These are phyloP conservation scores for Nemania sp. DNA, from an alignment of 2,329 filamentous ascomycete species.

Conservation along the genomic window DNA sequence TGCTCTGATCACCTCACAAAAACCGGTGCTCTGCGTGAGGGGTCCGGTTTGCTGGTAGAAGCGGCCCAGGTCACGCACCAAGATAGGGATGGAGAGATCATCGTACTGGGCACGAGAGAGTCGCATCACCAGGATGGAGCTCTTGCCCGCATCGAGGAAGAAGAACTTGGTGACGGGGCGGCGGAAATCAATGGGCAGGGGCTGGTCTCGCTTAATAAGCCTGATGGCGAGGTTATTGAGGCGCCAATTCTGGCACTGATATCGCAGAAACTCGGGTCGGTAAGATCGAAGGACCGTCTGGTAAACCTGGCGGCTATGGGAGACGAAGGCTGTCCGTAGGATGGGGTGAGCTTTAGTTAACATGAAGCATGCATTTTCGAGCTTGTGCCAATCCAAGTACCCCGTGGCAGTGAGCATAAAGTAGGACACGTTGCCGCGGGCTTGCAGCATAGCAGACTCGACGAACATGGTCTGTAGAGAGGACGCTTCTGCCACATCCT, in stretches of 20 bases:
- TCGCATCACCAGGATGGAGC: conserved; percentile 53
- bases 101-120: conserved; percentile 57
- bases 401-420: conserved; percentile 55
- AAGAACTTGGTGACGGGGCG: conserved; percentile 55
- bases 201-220: conserved; percentile 50
- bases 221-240: conserved; percentile 47
- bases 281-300: conserved; percentile 53
- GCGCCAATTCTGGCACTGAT: conserved; percentile 47
- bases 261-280: conserved; percentile 49
- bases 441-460: conserved; percentile 52
- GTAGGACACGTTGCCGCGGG: conserved; percentile 52
- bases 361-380: conserved; percentile 52
- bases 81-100: conserved; percentile 49
- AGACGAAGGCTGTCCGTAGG: conserved; percentile 59
- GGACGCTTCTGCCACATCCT: conserved; percentile 55
- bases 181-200: conserved; percentile 46
- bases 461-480: conserved; percentile 53
- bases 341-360: conserved; percentile 54
- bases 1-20: conserved; percentile 54
- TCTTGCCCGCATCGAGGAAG: conserved; percentile 54
- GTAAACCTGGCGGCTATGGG: conserved; percentile 51
- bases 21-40: conserved; percentile 46
- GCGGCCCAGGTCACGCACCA: conserved; percentile 54
- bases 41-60: conserved; percentile 48
- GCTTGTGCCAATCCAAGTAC: conserved; percentile 46